These are phyloP conservation scores for Jaminaea rosea DNA, from an alignment of 1,284 basidiomycete species.

Conservation along the genomic window DNA sequence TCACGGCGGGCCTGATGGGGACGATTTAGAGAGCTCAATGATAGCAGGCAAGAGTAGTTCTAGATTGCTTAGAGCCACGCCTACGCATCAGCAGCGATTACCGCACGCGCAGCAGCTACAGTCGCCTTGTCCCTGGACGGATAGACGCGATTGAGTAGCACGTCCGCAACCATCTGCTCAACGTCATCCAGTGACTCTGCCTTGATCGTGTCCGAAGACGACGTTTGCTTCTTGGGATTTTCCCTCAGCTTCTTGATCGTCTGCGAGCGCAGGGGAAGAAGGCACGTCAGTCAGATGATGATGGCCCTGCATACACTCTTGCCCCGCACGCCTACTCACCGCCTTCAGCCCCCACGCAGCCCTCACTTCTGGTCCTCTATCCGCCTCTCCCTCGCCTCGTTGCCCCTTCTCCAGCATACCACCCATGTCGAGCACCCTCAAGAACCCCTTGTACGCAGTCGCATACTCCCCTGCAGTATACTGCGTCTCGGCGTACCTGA, in stretches of 20 bases:
- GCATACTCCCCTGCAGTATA: conserved; percentile 63
- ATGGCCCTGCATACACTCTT: background rate
- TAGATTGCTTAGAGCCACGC: too few species aligned
- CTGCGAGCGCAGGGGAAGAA: background rate
- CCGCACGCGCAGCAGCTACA: too few species aligned
- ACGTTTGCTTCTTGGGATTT: background rate
- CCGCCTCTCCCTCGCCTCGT: background rate
- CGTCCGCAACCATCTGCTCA: conserved; percentile 5
- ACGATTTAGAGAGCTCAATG: too few species aligned
- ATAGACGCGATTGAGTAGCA: conserved; percentile 6
- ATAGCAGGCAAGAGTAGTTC: too few species aligned
- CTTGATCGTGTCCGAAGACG: background rate
- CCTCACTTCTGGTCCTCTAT: conserved; percentile 21
- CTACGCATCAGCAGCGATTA: too few species aligned
- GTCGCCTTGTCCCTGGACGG: too few species aligned
- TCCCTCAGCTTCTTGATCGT: background rate
- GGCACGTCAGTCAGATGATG: background rate
- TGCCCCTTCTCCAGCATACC: conserved; percentile 1
- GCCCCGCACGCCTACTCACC: conserved; percentile 11
- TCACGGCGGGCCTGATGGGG: too few species aligned
- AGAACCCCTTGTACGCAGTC: conserved; percentile 38
- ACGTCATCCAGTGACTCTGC: conserved; percentile 5
- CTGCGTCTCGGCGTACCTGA: conserved; percentile 77
- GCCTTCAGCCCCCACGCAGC: conserved; percentile 42
- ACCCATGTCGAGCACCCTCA: conserved; percentile 36